Base-by-base conservation (phyloP, 495 filamentous ascomycete genomes). In the Lophium mytilinum region DNA sequence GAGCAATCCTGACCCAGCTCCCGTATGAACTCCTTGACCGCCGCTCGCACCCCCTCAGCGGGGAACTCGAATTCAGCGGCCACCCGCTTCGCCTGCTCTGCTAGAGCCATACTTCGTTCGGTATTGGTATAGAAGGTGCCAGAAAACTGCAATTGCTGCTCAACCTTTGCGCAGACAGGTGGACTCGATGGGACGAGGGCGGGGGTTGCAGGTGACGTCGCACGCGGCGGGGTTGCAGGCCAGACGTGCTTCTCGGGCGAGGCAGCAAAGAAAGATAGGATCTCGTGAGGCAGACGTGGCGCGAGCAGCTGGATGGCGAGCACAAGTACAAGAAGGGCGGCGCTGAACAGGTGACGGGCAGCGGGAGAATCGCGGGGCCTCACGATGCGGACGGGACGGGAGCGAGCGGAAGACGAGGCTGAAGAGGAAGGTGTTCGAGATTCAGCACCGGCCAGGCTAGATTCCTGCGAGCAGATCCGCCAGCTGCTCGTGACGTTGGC, bases 51-150 rank as follows among this genome's bases (percentile, higher is more conserved):
- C 71, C 91, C 79, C 33, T 88, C 82, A 39, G 87, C 79, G 55
- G 82, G 75, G 74, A 89, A 95, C 14, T 95, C 88, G 70, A 98
- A 97, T 70, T 94, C 81, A 57, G 78, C 78, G 57, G 88, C 87
- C 60, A 98, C 84, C 65, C 77, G 79, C 80, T 83, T 78, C 15
- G 90, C 88, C 69, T 87, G 84, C 50, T 85, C 80, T 56, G 84
- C 73, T 57, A 96, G 74, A 18, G 81, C 72, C 79, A 80, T 79
- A 57, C 64, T 70, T 42, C 62, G 54, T 45, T 59, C 41, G 30
- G 59, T 55, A 42, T 61, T 19, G 19, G 46, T 63, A 48, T 63
- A 45, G 52, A 63, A 63, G 24, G 61, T 63, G 40, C 56, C 51
- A 4, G 52, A 50, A 40, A 60, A 56, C 43, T 61, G 57, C 49